Percentiles rank a stretch among this genome's conserved stretches.
Evolutionary conservation across 306 rosid species (phyloP).

Genomic region (Cicer pinnatifidum): DNA sequence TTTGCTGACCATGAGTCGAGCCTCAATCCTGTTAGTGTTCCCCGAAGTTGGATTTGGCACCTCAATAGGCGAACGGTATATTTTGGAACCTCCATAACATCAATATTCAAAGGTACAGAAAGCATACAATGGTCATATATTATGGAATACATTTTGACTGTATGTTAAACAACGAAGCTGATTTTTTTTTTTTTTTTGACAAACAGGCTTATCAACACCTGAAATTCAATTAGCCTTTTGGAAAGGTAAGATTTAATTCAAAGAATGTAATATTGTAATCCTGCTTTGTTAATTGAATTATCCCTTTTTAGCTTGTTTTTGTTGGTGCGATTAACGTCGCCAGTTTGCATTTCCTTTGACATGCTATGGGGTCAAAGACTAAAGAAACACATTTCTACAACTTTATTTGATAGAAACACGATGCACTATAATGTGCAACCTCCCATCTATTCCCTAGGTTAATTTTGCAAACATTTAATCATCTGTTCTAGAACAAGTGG

Average conservation of each 20-base stretch:
- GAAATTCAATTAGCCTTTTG: constrained; percentile 90
- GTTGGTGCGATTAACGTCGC: background rate
- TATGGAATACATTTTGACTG: background rate
- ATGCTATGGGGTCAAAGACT: constrained; percentile 17
- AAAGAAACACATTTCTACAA: constrained; percentile 12
- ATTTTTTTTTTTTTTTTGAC: constrained; percentile 42
- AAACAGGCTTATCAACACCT: constrained; percentile 75
- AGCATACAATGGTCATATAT: constrained; percentile 18
- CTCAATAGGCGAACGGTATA: constrained; percentile 64
- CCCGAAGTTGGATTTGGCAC: constrained; percentile 70
- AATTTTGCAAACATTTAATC: constrained; percentile 19
- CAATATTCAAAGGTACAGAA: constrained; percentile 75
- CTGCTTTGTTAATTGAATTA: constrained; percentile 31
- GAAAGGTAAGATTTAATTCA: constrained; percentile 69
- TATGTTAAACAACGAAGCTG: constrained; percentile 25
- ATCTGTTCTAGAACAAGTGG: constrained; percentile 11
- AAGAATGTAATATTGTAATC: constrained; percentile 27
- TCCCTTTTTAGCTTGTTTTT: background rate
- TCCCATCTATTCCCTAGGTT: constrained; percentile 35
- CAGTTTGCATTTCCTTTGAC: constrained; percentile 15
- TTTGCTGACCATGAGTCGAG: constrained; percentile 70
- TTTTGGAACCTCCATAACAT: constrained; percentile 66
- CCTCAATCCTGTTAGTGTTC: constrained; percentile 61
- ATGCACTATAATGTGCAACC: constrained; percentile 31
- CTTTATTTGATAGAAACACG: constrained; percentile 25